A percentile compares a stretch with the other conserved stretches of the same genome.
These are phyloP conservation scores for Aureobasidium uvarum DNA, from an alignment of 2,329 filamentous ascomycete genomes.

Conservation along the genomic window DNA sequence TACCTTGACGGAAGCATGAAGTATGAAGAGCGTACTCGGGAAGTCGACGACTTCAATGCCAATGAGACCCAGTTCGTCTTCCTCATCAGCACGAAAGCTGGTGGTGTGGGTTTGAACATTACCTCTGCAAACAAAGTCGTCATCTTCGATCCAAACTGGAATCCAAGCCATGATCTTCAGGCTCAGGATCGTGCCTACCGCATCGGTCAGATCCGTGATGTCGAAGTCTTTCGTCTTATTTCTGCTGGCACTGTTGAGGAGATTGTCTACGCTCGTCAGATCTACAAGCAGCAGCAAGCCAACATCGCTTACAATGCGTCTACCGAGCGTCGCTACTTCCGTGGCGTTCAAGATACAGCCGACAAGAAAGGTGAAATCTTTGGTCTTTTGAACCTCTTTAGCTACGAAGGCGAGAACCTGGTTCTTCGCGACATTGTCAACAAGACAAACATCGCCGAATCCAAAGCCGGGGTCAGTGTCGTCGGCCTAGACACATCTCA, in stretches of 20 bases:
- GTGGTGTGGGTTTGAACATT: slow-evolving; percentile 92
- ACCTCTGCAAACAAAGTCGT: slow-evolving; percentile 98
- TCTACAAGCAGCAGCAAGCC: slow-evolving; percentile 98
- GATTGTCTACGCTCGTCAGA: slow-evolving; percentile 93
- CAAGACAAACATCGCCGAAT: slow-evolving; percentile 96
- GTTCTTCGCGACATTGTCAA: slow-evolving; percentile 94
- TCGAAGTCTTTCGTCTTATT: slow-evolving; percentile 91
- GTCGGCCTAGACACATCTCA: slow-evolving; percentile 68
- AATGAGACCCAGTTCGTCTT: slow-evolving; percentile 89
- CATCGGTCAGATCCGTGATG: slow-evolving; percentile 87
- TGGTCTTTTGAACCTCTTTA: slow-evolving; percentile 81
- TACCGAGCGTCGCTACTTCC: slow-evolving; percentile 90
- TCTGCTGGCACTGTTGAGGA: slow-evolving; percentile 93
- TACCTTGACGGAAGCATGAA: slow-evolving; percentile 84
- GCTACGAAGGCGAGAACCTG: slow-evolving; percentile 73
- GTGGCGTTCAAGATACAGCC: slow-evolving; percentile 81
- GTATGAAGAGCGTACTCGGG: slow-evolving; percentile 76
- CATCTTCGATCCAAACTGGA: slow-evolving; percentile 97
- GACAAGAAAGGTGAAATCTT: slow-evolving; percentile 91
- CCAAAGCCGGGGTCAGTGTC: slow-evolving; percentile 77
- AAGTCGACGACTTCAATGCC: slow-evolving; percentile 88
- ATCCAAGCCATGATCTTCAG: slow-evolving; percentile 89
- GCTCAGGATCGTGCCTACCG: slow-evolving; percentile 95
- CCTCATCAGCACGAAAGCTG: slow-evolving; percentile 88
- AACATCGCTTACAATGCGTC: slow-evolving; percentile 96